A percentile compares a stretch with the other conserved stretches of the same genome.
phyloP scores from a whole-genome alignment of 1,284 basidiomycete genomes.

The Irpex rosettiformis region DNA sequence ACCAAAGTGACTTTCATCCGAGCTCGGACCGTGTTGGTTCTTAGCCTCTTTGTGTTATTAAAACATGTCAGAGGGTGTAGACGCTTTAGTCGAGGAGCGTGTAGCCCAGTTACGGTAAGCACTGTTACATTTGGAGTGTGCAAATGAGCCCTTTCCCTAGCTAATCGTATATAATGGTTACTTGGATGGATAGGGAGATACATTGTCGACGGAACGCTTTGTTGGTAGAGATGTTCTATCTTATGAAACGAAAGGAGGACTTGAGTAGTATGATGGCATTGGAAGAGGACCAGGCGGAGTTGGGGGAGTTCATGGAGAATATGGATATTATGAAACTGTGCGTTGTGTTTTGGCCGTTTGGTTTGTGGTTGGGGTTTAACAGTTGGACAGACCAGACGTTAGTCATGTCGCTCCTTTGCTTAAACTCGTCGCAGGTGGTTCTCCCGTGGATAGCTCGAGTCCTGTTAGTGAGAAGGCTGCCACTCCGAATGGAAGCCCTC shows the following conservation, averaged over 20 bases:
- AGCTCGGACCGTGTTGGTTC: neutral
- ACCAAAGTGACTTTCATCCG: neutral
- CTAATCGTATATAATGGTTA: neutral
- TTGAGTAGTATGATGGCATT: constrained; percentile 35
- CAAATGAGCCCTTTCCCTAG: neutral
- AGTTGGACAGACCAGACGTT: constrained; percentile 8
- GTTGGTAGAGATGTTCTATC: constrained; percentile 62
- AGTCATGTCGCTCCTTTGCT: constrained; percentile 7
- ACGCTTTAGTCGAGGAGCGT: constrained; percentile 19
- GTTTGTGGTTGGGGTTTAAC: constrained; percentile 6
- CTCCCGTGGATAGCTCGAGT: neutral
- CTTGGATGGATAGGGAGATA: constrained; percentile 43
- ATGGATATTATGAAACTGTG: constrained; percentile 52
- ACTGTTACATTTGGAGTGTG: neutral
- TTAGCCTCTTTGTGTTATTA: neutral
- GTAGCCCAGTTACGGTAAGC: constrained; percentile 19
- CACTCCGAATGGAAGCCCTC: neutral
- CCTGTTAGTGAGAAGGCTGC: neutral
- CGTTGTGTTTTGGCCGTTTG: constrained; percentile 21
- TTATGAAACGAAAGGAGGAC: constrained; percentile 51
- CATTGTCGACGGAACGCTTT: constrained; percentile 60
- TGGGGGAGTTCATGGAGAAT: constrained; percentile 48
- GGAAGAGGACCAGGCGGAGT: constrained; percentile 38
- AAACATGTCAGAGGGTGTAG: constrained; percentile 7
- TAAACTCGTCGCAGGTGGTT: neutral